phyloP scores from a whole-genome alignment of 2,329 filamentous ascomycete species.

The Botryosphaeria agaves region DNA sequence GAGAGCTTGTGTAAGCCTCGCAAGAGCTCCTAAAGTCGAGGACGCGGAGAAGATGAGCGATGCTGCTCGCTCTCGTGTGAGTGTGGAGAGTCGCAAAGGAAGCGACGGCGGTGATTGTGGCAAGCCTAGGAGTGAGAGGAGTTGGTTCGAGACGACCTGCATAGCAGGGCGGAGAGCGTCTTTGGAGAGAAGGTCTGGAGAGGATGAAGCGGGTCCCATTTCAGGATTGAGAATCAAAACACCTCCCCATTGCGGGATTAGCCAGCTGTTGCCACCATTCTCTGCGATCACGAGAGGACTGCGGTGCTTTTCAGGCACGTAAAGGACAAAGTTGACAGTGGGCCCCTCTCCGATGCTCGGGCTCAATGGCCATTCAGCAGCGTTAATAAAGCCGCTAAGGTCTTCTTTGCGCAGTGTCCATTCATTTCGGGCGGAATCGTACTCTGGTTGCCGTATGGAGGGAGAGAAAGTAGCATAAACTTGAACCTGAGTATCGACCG shows the following conservation, averaged over 20 bases:
- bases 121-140: slow-evolving; percentile 73
- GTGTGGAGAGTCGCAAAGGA: slow-evolving; percentile 66
- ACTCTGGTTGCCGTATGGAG: slow-evolving; percentile 39
- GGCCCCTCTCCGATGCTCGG: slow-evolving; percentile 86
- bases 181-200: slow-evolving; percentile 34
- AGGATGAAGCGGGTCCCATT: slow-evolving; percentile 14
- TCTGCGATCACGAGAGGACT: slow-evolving; percentile 43
- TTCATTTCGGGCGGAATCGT: slow-evolving; percentile 34
- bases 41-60: slow-evolving; percentile 78
- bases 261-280: slow-evolving; percentile 57
- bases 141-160: slow-evolving; percentile 77
- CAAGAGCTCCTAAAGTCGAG: slow-evolving; percentile 83
- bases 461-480: slow-evolving; percentile 61
- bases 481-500: slow-evolving; percentile 90
- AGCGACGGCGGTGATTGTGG: slow-evolving; percentile 63
- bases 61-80: slow-evolving; percentile 71
- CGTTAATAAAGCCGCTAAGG: slow-evolving; percentile 88
- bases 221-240: slow-evolving; percentile 49
- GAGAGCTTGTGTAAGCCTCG: slow-evolving; percentile 66
- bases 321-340: slow-evolving; percentile 91
- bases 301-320: slow-evolving; percentile 55
- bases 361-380: slow-evolving; percentile 90
- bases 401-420: slow-evolving; percentile 68
- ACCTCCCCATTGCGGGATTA: slow-evolving; percentile 91
- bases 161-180: slow-evolving; percentile 62